Evolutionary conservation across 2,329 filamentous ascomycete species (phyloP).

Genomic region (Elsinoe perseae): DNA sequence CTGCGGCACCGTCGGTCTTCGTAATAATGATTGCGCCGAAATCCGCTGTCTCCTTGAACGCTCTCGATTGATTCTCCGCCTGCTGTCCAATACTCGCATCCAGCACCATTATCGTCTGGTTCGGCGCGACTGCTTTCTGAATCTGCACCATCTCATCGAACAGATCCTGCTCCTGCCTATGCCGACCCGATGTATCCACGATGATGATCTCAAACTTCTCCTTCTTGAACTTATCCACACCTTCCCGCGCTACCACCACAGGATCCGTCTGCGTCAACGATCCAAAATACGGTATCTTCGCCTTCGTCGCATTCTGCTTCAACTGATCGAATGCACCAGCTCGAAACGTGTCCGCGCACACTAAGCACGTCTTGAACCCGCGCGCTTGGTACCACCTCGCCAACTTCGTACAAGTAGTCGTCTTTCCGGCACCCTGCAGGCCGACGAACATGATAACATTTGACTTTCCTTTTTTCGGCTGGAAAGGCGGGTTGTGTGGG

Average conservation of each 20-base stretch:
- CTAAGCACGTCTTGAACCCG: conserved; percentile 85
- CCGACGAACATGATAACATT: conserved; percentile 99
- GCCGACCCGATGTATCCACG: conserved; percentile 90
- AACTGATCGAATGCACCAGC: conserved; percentile 97
- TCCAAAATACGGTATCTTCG: conserved; percentile 97
- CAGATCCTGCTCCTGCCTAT: conserved; percentile 87
- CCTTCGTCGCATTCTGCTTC: conserved; percentile 98
- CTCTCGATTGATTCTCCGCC: conserved; percentile 86
- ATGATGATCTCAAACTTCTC: conserved; percentile 98
- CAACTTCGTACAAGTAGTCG: conserved; percentile 94
- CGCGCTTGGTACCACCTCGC: conserved; percentile 89
- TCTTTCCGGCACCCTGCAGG: conserved; percentile 95
- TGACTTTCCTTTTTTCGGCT: conserved; percentile 88
- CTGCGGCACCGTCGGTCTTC: conserved; percentile 93
- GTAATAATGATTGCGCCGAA: conserved; percentile 99
- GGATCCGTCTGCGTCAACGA: conserved; percentile 95
- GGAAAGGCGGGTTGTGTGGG: conserved; percentile 89
- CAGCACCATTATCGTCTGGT: conserved; percentile 97
- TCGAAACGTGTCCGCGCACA: conserved; percentile 97
- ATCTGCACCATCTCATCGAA: conserved; percentile 99
- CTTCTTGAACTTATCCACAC: conserved; percentile 98
- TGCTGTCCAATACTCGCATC: conserved; percentile 95
- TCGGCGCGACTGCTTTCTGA: conserved; percentile 77
- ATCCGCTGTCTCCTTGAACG: conserved; percentile 94
- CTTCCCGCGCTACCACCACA: conserved; percentile 84